Evolutionary conservation across 176 grass and related monocot species (phyloP), one percentile per base, ranked within the genome.

Genomic region (Oryza rufipogon): DNA sequence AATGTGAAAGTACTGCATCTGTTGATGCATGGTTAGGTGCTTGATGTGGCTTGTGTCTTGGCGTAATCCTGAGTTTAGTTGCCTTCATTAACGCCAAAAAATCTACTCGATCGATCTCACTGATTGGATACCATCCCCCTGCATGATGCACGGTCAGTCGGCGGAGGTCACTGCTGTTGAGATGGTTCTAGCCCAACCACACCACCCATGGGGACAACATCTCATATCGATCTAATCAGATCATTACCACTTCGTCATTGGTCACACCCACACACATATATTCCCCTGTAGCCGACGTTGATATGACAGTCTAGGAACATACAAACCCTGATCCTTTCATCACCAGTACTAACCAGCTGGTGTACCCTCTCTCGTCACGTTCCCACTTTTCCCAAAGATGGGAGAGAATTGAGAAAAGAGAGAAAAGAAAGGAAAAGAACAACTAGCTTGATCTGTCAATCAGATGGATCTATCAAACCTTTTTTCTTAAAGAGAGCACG

Each of bases 171-270:
- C 60, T 83, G 88, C 79, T 73, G 58, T 44, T 74, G 46, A 25
- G 74, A 78, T 82, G 73, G 79, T 64, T 83, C 68, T 52, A 68
- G 63, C 42, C 64, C 88, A 90, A 81, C 73, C 83, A 58, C 66
- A 26, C 33, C 54, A 64, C 70, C 28, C 16, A 66, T 13, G 66
- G 88, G 10, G 34, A 36, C 34, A 2, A 68, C 34, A 90, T 86
- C n/a, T 28, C 28, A 28, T 28, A 63, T 63, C 58, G 58, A 63
- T 23, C 73, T 73, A 76, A 73, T 86, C 79, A 60, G 83, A 73
- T 75, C 54, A 17, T 20, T 52, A 60, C 33, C 44, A 39, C 78
- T 28, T 78, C 54, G 54, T 58, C 7, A 22, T 68, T 61, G 52
- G 67, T 67, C 54, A 82, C 66, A 82, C 58, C 19, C 58, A 6